phyloP scores from a whole-genome alignment of 768 basidiomycete species.

The Neoboletus magnificus region DNA sequence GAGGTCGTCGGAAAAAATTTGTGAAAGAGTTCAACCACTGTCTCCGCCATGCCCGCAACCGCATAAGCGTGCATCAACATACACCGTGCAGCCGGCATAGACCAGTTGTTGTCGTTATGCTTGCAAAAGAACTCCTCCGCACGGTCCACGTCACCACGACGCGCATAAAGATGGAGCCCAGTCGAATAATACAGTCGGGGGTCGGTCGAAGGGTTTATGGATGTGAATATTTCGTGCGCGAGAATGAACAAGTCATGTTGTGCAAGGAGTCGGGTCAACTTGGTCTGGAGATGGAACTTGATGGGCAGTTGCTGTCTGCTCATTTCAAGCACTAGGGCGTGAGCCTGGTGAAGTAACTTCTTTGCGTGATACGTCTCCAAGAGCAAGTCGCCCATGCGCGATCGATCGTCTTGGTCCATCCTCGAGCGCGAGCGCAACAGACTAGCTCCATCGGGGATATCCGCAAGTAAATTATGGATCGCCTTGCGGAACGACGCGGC shows the following conservation, averaged over 20 bases:
- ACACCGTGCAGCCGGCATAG: slow-evolving; percentile 32
- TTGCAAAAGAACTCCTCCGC: slow-evolving; percentile 43
- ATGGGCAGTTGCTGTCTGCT: slow-evolving; percentile 33
- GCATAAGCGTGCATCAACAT: slow-evolving; percentile 58
- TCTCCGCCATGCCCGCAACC: slow-evolving; percentile 37
- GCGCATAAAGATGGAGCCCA: slow-evolving; percentile 52
- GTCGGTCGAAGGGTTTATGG: slow-evolving; percentile 24
- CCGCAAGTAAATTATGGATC: slow-evolving; percentile 26
- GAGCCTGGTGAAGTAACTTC: slow-evolving; percentile 35
- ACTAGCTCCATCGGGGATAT: slow-evolving; percentile 33
- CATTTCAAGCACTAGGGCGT: slow-evolving; percentile 42
- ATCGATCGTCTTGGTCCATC: slow-evolving; percentile 28
- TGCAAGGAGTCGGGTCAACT: slow-evolving; percentile 43
- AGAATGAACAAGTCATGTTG: slow-evolving; percentile 35
- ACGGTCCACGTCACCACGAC: slow-evolving; percentile 45
- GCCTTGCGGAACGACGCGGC: slow-evolving; percentile 28
- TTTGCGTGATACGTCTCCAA: slow-evolving; percentile 38
- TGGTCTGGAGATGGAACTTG: slow-evolving; percentile 28
- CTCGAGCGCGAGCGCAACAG: slow-evolving; percentile 22
- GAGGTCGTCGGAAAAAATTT: slow-evolving; percentile 46
- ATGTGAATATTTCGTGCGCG: slow-evolving; percentile 44
- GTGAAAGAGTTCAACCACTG: slow-evolving; percentile 50
- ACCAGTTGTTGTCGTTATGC: slow-evolving; percentile 32
- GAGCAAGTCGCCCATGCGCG: slow-evolving; percentile 38
- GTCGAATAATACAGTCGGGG: slow-evolving; percentile 33